phyloP scores from a whole-genome alignment of 345 rosid genomes.

The Rubroshorea leprosula region DNA sequence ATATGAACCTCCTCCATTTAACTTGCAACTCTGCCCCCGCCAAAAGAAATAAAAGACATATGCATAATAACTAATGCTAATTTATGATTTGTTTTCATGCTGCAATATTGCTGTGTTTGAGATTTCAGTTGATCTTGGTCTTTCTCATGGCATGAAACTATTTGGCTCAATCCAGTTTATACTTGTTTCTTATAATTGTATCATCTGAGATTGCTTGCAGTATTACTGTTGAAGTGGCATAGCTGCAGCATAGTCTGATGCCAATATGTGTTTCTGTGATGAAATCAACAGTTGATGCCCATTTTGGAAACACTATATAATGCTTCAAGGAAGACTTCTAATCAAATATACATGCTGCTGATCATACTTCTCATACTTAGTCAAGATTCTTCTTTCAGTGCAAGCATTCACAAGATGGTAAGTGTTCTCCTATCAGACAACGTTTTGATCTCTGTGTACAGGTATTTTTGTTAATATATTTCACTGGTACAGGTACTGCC shows the following conservation, averaged over 20 bases:
- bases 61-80: background rate
- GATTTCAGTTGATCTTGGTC: background rate
- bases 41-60: background rate
- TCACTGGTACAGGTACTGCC: slow-evolving; percentile 59
- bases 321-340: slow-evolving; percentile 81
- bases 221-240: background rate
- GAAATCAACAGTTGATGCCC: slow-evolving; percentile 77
- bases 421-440: slow-evolving; percentile 15
- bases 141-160: background rate
- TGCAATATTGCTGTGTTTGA: background rate
- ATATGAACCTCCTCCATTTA: background rate
- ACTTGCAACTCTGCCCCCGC: background rate
- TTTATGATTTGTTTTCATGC: background rate
- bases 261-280: slow-evolving; percentile 19
- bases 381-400: slow-evolving; percentile 92
- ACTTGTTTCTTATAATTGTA: background rate
- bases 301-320: slow-evolving; percentile 85
- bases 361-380: slow-evolving; percentile 96
- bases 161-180: background rate
- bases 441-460: slow-evolving; percentile 8
- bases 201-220: too few species aligned
- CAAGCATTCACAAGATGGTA: slow-evolving; percentile 94
- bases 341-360: slow-evolving; percentile 94
- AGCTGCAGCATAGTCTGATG: slow-evolving; percentile 4
- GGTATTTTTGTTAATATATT: slow-evolving; percentile 17